Base-by-base conservation (phyloP, 495 filamentous ascomycete genomes). In the Xylaria longipes region DNA sequence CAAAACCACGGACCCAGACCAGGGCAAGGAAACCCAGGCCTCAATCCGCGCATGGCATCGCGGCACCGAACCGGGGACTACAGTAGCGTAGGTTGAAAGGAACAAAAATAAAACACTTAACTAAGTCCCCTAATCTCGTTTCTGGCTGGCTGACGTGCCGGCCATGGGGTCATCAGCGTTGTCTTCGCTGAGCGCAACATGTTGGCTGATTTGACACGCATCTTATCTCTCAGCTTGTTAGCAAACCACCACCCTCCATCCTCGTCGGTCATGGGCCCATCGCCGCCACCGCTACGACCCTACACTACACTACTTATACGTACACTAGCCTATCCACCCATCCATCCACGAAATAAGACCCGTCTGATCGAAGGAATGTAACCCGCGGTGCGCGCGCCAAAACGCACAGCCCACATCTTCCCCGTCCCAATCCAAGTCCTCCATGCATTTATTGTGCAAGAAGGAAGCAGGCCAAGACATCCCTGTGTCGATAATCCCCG, bases 1-100 rank as follows among this genome's bases (percentile, higher is more conserved):
- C 70, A 71, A 71, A 74, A 79, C 74, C 52, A 46, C 39, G 41
- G 65, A 45, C 45, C 56, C 41, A 58, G 37, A 76, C 74, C 74
- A 69, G 54, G 67, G 54, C 31, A 66, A 50, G 11, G 76, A 76
- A 74, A 74, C 74, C 74, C 71, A 68, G n/a, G 33, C 46, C 35
- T 12, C 20, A 29, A 41, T 54, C 46, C 14, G 45, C 68, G 67
- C 56, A 45, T 45, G 25, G 37, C 45, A 37, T 48, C 63, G 41
- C 46, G 63, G 46, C 39, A 37, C 57, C 66, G 39, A 62, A 52
- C 56, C 45, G 56, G 56, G 56, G 66, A 46, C n/a, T n/a, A n/a
- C n/a, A n/a, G n/a, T n/a, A n/a, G n/a, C 39, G 48, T 31, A 33
- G 54, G 33, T 54, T 27, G 17, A 29, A 4, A 52, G 27, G 29